Conservation (phyloP, 768 basidiomycete species). For the Lentinus tigrinus region DNA sequence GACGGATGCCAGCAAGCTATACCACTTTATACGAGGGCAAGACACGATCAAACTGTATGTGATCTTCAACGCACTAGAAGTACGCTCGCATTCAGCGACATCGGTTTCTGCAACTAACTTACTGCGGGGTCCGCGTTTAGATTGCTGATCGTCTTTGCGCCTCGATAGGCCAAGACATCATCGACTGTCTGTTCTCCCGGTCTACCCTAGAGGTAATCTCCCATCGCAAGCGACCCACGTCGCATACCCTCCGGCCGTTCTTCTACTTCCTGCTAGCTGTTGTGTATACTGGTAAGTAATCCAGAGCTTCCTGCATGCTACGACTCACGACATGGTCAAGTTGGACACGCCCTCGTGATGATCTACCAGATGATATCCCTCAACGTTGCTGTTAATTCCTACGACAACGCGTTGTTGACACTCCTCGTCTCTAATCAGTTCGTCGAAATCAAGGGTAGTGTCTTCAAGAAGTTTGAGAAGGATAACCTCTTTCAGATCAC, state of each 20-base stretch:
- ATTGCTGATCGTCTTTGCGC: slow-evolving; percentile 94
- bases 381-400: slow-evolving; percentile 98
- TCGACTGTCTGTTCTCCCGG: slow-evolving; percentile 93
- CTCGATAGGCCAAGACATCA: slow-evolving; percentile 95
- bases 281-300: slow-evolving; percentile 71
- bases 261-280: slow-evolving; percentile 82
- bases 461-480: slow-evolving; percentile 99
- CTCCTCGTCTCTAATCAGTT: slow-evolving; percentile 97
- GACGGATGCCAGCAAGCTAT: slow-evolving; percentile 96
- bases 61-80: slow-evolving; percentile 98
- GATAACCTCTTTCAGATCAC: slow-evolving; percentile 98
- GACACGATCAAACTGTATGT: slow-evolving; percentile 99
- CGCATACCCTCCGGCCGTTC: slow-evolving; percentile 73
- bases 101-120: background rate
- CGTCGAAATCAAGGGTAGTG: slow-evolving; percentile 98
- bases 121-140: slow-evolving; percentile 39
- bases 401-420: slow-evolving; percentile 92
- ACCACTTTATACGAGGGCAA: slow-evolving; percentile 95
- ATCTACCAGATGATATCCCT: slow-evolving; percentile 92
- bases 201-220: slow-evolving; percentile 81
- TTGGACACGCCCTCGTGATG: slow-evolving; percentile 89
- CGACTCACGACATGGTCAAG: slow-evolving; percentile 39
- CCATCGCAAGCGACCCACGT: slow-evolving; percentile 55
- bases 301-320: background rate
- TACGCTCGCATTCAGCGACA: slow-evolving; percentile 36